These are phyloP conservation scores for Curvularia verruculosa DNA, from an alignment of 2,329 filamentous ascomycete species.

Conservation along the genomic window DNA sequence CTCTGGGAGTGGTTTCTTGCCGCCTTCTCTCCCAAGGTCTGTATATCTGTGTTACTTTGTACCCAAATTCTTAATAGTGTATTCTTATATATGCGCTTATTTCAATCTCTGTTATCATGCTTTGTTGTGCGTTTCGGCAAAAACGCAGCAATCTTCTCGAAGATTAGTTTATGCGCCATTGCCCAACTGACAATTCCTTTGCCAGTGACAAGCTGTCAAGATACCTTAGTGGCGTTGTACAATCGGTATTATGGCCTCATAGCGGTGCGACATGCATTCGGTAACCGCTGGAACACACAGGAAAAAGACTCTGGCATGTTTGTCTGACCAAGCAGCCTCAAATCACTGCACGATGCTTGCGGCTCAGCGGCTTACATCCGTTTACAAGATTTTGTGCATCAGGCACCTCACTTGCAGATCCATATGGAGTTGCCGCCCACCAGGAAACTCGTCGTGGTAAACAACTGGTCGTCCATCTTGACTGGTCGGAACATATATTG, in stretches of 20 bases:
- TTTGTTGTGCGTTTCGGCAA: neutral
- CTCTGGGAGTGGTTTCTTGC: neutral
- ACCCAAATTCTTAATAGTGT: neutral
- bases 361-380: conserved; percentile 29
- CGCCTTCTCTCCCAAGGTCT: neutral
- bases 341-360: conserved; percentile 17
- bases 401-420: conserved; percentile 19
- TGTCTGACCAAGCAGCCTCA: neutral
- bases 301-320: neutral
- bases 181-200: neutral
- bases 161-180: neutral
- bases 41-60: neutral
- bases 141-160: neutral
- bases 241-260: neutral
- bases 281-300: neutral
- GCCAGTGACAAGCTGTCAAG: neutral
- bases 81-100: neutral
- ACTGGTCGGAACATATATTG: conserved; percentile 36
- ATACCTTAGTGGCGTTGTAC: neutral
- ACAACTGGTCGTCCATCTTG: conserved; percentile 19
- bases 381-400: conserved; percentile 12
- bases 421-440: conserved; percentile 13
- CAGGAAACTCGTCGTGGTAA: conserved; percentile 13
- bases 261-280: neutral
- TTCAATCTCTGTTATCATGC: neutral